These are phyloP conservation scores for Dipteronia sinensis DNA, from an alignment of 345 rosid species.

Conservation along the genomic window DNA sequence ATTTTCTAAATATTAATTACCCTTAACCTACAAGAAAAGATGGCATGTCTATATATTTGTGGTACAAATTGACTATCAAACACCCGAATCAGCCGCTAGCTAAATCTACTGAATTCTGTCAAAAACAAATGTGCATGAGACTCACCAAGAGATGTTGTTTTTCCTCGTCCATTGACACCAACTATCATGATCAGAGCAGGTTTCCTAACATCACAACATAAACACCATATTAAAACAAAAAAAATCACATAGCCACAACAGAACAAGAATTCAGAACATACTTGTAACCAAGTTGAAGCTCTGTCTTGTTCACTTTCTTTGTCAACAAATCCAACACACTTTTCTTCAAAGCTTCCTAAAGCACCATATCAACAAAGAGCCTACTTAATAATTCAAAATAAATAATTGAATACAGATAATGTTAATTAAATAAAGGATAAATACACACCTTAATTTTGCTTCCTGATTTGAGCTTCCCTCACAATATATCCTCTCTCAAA, in stretches of 20 bases:
- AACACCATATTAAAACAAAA: neutral
- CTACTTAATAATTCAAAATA: neutral
- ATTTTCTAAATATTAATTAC: neutral
- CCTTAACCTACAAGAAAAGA: neutral
- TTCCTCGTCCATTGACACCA: slow-evolving; percentile 96
- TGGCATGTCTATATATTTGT: neutral
- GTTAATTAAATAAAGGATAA: neutral
- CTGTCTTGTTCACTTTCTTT: slow-evolving; percentile 68
- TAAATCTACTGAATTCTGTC: too few species aligned
- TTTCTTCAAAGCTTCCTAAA: slow-evolving; percentile 83
- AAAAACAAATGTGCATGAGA: neutral
- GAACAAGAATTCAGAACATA: slow-evolving; percentile 18
- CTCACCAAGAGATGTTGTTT: slow-evolving; percentile 97
- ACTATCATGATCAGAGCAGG: slow-evolving; percentile 89
- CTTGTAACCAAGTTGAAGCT: slow-evolving; percentile 92
- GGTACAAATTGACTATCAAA: neutral
- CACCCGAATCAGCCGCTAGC: neutral
- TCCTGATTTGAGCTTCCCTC: slow-evolving; percentile 90
- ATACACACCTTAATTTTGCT: slow-evolving; percentile 83
- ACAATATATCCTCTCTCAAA: slow-evolving; percentile 71
- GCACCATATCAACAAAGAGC: neutral
- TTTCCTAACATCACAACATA: slow-evolving; percentile 52
- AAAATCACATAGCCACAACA: neutral
- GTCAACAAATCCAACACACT: slow-evolving; percentile 71
- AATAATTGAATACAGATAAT: neutral